phyloP scores from a whole-genome alignment of 139 green algal genomes.

The Desmodesmus armatus region DNA sequence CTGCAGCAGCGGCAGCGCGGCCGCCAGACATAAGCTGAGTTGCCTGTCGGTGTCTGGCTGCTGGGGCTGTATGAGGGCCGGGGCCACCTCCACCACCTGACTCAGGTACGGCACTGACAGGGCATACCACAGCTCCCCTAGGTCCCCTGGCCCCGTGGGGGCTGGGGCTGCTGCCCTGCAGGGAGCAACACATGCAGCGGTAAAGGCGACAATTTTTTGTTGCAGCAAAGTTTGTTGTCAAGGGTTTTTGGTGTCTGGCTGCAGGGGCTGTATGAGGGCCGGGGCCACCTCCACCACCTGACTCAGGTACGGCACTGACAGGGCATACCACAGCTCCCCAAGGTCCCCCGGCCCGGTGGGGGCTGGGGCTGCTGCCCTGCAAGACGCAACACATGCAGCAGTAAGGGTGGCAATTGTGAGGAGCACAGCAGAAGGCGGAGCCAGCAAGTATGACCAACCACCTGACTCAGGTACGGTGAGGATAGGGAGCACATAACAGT shows the following conservation, averaged over 20 bases:
- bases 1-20: slow-evolving; percentile 7
- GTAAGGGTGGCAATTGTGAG: background rate
- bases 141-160: background rate
- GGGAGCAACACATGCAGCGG: background rate
- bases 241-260: background rate
- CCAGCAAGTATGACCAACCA: background rate
- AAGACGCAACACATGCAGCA: background rate
- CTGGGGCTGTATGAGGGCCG: background rate
- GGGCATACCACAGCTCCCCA: background rate
- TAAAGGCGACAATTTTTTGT: background rate
- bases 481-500: background rate
- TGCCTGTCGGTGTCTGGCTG: background rate
- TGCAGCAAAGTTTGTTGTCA: no score
- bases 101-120: background rate
- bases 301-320: background rate
- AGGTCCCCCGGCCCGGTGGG: background rate
- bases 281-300: background rate
- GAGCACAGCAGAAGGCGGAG: background rate
- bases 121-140: background rate
- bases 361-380: background rate
- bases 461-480: background rate
- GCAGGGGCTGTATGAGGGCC: background rate
- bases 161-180: background rate
- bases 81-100: background rate
- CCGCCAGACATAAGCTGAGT: background rate